These are phyloP conservation scores for Candida taoyuanica DNA, from an alignment of 805 yeast genomes.

Conservation along the genomic window DNA sequence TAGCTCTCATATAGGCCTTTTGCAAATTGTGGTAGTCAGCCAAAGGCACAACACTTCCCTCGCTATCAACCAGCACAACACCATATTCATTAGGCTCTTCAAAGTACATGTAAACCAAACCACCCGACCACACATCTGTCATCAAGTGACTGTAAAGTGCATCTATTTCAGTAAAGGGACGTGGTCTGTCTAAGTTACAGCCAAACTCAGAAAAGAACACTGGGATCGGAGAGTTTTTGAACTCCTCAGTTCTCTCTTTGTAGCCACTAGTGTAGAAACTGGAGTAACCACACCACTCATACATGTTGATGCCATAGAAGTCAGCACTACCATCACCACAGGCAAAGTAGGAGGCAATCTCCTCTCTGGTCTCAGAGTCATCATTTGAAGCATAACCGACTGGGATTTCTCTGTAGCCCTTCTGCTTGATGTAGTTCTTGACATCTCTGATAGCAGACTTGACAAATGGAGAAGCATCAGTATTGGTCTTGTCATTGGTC, in stretches of 20 bases:
- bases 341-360: slow-evolving; percentile 77
- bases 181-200: slow-evolving; percentile 62
- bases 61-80: slow-evolving; percentile 46
- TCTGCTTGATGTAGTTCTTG: slow-evolving; percentile 63
- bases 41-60: slow-evolving; percentile 45
- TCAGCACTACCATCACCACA: slow-evolving; percentile 71
- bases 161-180: slow-evolving; percentile 67
- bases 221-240: slow-evolving; percentile 62
- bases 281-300: slow-evolving; percentile 81
- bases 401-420: slow-evolving; percentile 74
- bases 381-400: slow-evolving; percentile 94
- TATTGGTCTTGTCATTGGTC: slow-evolving; percentile 74
- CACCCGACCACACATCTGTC: slow-evolving; percentile 84
- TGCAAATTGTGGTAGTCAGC: slow-evolving; percentile 55
- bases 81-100: slow-evolving; percentile 75
- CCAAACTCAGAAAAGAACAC: slow-evolving; percentile 80
- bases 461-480: slow-evolving; percentile 89
- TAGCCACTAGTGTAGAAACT: slow-evolving; percentile 63
- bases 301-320: slow-evolving; percentile 82
- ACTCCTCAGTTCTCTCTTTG: slow-evolving; percentile 55
- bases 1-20: slow-evolving; percentile 43
- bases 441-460: slow-evolving; percentile 94
- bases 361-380: slow-evolving; percentile 73
- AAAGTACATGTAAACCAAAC: slow-evolving; percentile 79
- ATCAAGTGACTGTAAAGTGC: slow-evolving; percentile 60